Base-by-base conservation (phyloP, 495 filamentous ascomycete species). In the Penicillium pulvis region DNA sequence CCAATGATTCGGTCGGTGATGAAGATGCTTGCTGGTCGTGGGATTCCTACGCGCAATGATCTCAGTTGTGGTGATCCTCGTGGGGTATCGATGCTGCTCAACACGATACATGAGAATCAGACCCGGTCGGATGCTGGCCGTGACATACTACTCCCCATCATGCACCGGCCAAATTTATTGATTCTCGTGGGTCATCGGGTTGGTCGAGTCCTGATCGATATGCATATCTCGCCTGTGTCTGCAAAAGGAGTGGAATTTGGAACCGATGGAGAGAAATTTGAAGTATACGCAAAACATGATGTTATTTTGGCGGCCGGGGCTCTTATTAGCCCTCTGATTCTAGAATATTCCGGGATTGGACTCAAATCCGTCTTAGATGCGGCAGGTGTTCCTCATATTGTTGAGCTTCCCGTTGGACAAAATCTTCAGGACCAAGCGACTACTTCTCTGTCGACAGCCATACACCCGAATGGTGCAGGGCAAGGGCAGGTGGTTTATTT, bases 1-100 rank as follows among this genome's bases (percentile, higher is more conserved):
- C 53, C 53, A 30, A 46, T 55, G 24, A 35, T 55, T 43, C 53
- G 26, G 17, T 7, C 53, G 3, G 17, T 55, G 7, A 55, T 55
- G 28, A 47, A 20, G 14, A 39, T 24, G 11, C 16, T 30, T 11
- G 49, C 30, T 14, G 35, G 30, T 4, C 26, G 26, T 2, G 47
- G 49, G n/a, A 16, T 51, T 20, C 31, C 14, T 3, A 51, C 49
- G 8, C 49, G 8, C 6, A 39, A 36, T 6, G 49, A 52, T 41
- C 49, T 52, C 2, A 36, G 8, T 17, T 52, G 49, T 19, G 31
- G 49, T 39, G 7, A 52, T 41, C 49, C 49, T 39, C 49, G 35
- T 23, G 49, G 49, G 1, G 17, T 52, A 4, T 52, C 49, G 3
- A 52, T 52, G 49, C 31, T 52, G 3, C 23, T 36, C 9, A 52